phyloP scores from a whole-genome alignment of 1,284 basidiomycete genomes.

The Ganoderma leucocontextum region DNA sequence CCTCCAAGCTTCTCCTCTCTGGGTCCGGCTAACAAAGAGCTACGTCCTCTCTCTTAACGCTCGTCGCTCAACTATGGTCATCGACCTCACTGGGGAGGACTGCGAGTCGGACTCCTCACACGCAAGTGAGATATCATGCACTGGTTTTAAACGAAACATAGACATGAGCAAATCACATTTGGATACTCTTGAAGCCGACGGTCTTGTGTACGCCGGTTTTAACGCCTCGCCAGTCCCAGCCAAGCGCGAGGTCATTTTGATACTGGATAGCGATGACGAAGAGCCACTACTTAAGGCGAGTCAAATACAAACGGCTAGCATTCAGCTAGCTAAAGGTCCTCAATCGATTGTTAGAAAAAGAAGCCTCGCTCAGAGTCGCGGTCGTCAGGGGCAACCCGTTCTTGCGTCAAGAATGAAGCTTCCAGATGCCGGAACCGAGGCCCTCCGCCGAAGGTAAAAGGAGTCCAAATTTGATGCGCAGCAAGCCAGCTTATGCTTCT shows the following conservation, averaged over 20 bases:
- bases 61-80: background rate
- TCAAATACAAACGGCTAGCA: background rate
- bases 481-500: background rate
- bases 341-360: background rate
- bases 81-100: background rate
- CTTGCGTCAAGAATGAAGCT: background rate
- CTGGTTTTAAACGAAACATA: background rate
- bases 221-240: slow-evolving; percentile 8
- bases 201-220: slow-evolving; percentile 23
- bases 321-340: background rate
- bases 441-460: background rate
- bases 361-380: background rate
- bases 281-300: background rate
- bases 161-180: background rate
- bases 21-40: background rate
- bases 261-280: background rate
- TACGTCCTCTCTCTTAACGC: background rate
- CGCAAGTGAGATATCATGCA: background rate
- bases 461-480: background rate
- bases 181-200: slow-evolving; percentile 10
- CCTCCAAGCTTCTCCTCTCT: background rate
- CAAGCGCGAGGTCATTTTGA: background rate
- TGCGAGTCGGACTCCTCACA: background rate
- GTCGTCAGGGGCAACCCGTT: background rate
- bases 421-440: background rate